Percentiles rank a stretch among this genome's conserved stretches.
These are phyloP conservation scores for Plantago coronopus DNA, from an alignment of 305 asterid genomes.

Conservation along the genomic window DNA sequence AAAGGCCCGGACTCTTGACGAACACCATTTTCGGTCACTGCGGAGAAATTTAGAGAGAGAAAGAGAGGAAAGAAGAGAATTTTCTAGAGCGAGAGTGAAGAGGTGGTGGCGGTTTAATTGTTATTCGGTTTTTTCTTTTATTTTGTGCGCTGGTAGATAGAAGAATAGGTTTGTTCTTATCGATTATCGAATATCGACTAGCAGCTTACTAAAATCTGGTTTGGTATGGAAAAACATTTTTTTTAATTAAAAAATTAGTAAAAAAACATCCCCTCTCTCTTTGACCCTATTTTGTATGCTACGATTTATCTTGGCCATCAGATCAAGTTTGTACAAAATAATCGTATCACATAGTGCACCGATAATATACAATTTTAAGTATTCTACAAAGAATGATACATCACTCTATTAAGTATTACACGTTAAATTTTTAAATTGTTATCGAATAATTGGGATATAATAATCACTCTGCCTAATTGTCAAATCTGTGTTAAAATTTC, in stretches of 20 bases:
- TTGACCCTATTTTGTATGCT: constrained; percentile 11
- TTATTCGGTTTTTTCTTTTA: background rate
- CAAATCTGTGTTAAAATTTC: too few species aligned
- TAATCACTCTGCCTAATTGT: too few species aligned
- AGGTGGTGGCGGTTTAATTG: constrained; percentile 24
- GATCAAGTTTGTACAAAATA: too few species aligned
- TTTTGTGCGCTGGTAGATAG: constrained; percentile 16
- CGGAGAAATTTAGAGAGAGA: constrained; percentile 23
- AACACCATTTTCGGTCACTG: constrained; percentile 34
- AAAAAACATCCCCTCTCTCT: background rate
- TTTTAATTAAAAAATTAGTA: too few species aligned
- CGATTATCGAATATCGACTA: too few species aligned
- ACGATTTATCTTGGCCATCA: background rate
- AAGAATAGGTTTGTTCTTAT: constrained; percentile 2
- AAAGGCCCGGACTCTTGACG: constrained; percentile 63
- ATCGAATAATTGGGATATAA: too few species aligned
- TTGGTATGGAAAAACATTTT: background rate
- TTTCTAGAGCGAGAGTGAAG: constrained; percentile 32
- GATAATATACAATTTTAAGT: too few species aligned
- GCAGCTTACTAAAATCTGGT: too few species aligned
- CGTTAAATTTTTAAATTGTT: too few species aligned
- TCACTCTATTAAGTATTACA: too few species aligned
- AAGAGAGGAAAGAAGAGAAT: background rate
- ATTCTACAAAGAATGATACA: too few species aligned
- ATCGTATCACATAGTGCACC: too few species aligned